Evolutionary conservation across 2,329 filamentous ascomycete species (phyloP), one percentile per base, ranked within the genome.

Genomic region (Penicillium italicum): DNA sequence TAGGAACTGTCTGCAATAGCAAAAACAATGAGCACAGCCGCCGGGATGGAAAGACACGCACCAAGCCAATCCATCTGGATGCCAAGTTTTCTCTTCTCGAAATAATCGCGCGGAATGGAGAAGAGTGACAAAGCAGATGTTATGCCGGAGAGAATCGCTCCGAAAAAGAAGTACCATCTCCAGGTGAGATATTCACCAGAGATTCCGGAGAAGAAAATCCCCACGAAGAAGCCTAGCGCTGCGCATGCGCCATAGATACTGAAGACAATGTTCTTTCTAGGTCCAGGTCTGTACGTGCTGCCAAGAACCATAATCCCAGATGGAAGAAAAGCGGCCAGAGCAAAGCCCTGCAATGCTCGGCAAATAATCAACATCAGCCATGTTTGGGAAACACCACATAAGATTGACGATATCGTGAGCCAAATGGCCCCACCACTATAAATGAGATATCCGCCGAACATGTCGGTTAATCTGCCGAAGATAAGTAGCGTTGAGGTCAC

Each of bases 1-100:
- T 90, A 84, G 0, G 85, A 82, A 8, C 85, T 86, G 45, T 90
- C 86, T 0, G 89, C 91, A 49, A 94, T 82, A 0, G 89, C 87
- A 64, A 86, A 93, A 0, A 91, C 86, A 60, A 90, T 77, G 26
- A 94, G 78, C 2, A 88, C 78, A 12, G 91, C 71, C 0, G 86
- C 89, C 0, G 80, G 79, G 0, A 89, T 79, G 16, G 87, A 85
- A 14, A 86, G 81, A 2, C 71, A 66, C 1, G 82, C 74, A 0
- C 88, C 88, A 54, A 79, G 74, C 82, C 85, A 91, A 67, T 92
- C 89, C 87, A 91, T 91, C 31, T 76, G 75, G 22, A 82, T 72
- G 0, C 72, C 72, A 20, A 75, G 67, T 14, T 71, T 55, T 33
- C 62, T 68, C 11, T 62, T 71, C 46, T 74, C 69, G 8, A 55